Evolutionary conservation across 129 eudicot species (phyloP).

Genomic region (Calendula officinalis): DNA sequence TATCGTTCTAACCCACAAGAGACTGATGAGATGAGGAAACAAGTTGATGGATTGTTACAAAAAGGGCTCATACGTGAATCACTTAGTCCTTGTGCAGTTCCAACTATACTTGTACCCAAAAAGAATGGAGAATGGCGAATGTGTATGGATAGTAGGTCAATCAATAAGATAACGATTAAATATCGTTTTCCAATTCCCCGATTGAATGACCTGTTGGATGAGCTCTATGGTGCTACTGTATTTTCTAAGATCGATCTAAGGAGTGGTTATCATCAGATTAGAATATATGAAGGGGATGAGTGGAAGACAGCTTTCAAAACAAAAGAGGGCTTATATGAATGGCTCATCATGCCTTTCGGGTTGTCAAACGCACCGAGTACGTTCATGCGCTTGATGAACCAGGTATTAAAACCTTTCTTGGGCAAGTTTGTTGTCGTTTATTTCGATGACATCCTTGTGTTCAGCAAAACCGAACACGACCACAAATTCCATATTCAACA

Average conservation of each 20-base stretch:
- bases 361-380: too few relatives aligned
- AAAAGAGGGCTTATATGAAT: too few relatives aligned
- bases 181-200: neutral
- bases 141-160: conserved; percentile 3
- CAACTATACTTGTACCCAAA: neutral
- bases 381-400: too few relatives aligned
- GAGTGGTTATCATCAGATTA: conserved; percentile 12
- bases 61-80: conserved; percentile 9
- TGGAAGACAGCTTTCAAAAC: conserved; percentile 10
- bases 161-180: neutral
- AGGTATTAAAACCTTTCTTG: too few relatives aligned
- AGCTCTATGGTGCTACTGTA: neutral
- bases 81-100: conserved; percentile 9
- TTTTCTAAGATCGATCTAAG: conserved; percentile 5
- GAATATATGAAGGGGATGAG: conserved; percentile 8
- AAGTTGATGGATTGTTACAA: neutral
- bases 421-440: too few relatives aligned
- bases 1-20: conserved; percentile 14
- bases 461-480: neutral
- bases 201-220: neutral
- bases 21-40: neutral
- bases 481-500: neutral
- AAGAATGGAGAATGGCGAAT: conserved; percentile 4
- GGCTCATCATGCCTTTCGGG: too few relatives aligned
- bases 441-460: too few relatives aligned